These are phyloP conservation scores for Fennellomyces sp. DNA, from an alignment of 371 early-diverging fungal species.

Conservation along the genomic window DNA sequence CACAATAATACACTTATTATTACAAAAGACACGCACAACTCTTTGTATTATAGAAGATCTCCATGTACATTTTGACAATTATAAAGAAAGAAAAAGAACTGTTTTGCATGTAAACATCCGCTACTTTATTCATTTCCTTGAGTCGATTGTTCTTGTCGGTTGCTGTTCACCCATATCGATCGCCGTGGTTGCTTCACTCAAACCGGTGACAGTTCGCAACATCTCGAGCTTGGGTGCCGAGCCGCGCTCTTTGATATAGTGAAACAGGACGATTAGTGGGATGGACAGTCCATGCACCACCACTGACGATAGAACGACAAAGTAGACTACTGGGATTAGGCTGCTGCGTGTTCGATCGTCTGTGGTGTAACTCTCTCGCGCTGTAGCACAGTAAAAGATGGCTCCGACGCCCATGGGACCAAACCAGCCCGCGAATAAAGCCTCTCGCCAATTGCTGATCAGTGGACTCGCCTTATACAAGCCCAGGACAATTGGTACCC, in stretches of 20 bases:
- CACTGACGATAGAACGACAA: slow-evolving; percentile 77
- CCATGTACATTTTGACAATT: neutral
- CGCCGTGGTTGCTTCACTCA: neutral
- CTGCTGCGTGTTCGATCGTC: slow-evolving; percentile 32
- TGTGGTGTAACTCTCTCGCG: slow-evolving; percentile 36
- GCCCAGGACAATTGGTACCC: slow-evolving; percentile 77
- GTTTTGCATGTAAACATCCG: neutral
- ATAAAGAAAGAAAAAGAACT: neutral
- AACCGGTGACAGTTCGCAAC: neutral
- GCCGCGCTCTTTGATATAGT: neutral
- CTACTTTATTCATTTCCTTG: no score
- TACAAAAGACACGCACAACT: neutral
- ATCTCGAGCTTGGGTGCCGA: no score
- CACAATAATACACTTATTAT: neutral
- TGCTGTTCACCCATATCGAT: no score
- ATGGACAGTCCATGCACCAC: slow-evolving; percentile 82
- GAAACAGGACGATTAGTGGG: slow-evolving; percentile 25
- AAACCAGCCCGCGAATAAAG: slow-evolving; percentile 95
- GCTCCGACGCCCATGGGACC: slow-evolving; percentile 94
- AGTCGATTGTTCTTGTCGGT: neutral
- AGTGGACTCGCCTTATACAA: slow-evolving; percentile 69
- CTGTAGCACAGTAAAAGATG: slow-evolving; percentile 71
- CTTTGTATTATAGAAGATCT: neutral
- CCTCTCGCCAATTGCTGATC: slow-evolving; percentile 74
- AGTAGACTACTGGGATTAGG: slow-evolving; percentile 55